Base-by-base conservation (phyloP, 768 basidiomycete species). In the Leccinum rimulosum region DNA sequence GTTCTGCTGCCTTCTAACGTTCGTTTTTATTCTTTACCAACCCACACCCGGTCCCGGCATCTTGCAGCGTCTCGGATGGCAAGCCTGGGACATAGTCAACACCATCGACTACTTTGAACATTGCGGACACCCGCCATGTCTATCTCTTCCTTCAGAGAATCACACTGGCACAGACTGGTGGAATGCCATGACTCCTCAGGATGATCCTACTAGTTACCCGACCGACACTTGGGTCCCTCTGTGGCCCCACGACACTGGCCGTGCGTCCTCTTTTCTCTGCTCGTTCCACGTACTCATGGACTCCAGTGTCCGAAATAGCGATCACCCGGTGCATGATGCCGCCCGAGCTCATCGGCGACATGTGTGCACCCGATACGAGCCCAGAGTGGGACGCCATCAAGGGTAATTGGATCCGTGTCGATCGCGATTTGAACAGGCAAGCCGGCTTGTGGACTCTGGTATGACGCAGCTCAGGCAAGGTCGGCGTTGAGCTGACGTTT, bases 391-490 rank as follows among this genome's bases (percentile, higher is more conserved):
- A 94, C 68, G 86, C 88, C 6, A 82, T 86, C 64, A 85, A 82
- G 63, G 90, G 90, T 0, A 91, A 88, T 65, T 99, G 96, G 96
- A 93, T 96, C 2, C 84, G 89, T 14, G 88, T 99, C 12, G 85
- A 85, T 40, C 80, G 84, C 49, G 89, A 98, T 75, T 73, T 98
- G 35, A 95, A 95, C 68, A 77, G 35, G 77, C 83, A 81, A 77
- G 74, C 69, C 64, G 87, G 77, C 58, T 70, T 83, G 27, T 88
- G 77, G 75, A 85, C 79, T 66, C 72, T 91, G 67, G 85, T 92
- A 61, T 68, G 83, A 43, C 10, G 1, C n/a, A n/a, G 10, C 43
- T 38, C 33, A 15, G 0, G 49, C 2, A 8, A 28, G 11, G 38
- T 4, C 3, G 10, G 56, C 59, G 4, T 4, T 40, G 55, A 6